These are phyloP conservation scores for Scopulariopsis brevicaulis DNA, from an alignment of 2,329 filamentous ascomycete species.

Conservation along the genomic window DNA sequence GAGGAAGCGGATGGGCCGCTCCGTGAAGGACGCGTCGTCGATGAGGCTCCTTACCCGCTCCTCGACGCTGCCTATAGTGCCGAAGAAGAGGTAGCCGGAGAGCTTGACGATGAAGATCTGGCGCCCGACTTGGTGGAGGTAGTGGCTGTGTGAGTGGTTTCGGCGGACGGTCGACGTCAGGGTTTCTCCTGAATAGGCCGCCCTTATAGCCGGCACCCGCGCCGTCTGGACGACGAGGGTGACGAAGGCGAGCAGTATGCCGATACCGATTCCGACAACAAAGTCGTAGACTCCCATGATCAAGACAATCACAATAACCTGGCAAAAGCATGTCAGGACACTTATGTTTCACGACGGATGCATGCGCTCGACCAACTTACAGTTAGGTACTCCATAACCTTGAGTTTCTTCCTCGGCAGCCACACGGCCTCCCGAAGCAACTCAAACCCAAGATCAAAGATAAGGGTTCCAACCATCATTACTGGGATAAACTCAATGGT, in stretches of 20 bases:
- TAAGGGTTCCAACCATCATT: conserved; percentile 91
- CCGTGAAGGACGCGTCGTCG: conserved; percentile 67
- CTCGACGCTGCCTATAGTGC: conserved; percentile 92
- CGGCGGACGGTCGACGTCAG: conserved; percentile 87
- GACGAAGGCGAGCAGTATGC: conserved; percentile 82
- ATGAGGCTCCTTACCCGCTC: conserved; percentile 74
- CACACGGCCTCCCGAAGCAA: conserved; percentile 80
- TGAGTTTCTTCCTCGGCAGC: conserved; percentile 79
- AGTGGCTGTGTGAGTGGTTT: conserved; percentile 80
- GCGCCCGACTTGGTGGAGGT: conserved; percentile 70
- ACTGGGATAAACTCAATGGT: conserved; percentile 92
- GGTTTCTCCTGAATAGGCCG: conserved; percentile 80
- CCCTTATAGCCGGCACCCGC: conserved; percentile 75
- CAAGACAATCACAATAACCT: conserved; percentile 69
- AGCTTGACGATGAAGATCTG: conserved; percentile 91
- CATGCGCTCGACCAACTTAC: conserved; percentile 27
- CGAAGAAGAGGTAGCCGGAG: conserved; percentile 94
- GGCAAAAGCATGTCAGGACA: background rate
- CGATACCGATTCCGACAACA: conserved; percentile 83
- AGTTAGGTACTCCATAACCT: conserved; percentile 79
- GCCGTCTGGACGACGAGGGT: conserved; percentile 89
- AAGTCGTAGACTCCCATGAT: conserved; percentile 98
- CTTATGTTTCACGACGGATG: background rate
- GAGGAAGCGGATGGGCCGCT: conserved; percentile 76
- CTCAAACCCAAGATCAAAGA: conserved; percentile 91